Base-by-base conservation (phyloP, 129 eudicot species). In the Pseudognaphalium luteoalbum region DNA sequence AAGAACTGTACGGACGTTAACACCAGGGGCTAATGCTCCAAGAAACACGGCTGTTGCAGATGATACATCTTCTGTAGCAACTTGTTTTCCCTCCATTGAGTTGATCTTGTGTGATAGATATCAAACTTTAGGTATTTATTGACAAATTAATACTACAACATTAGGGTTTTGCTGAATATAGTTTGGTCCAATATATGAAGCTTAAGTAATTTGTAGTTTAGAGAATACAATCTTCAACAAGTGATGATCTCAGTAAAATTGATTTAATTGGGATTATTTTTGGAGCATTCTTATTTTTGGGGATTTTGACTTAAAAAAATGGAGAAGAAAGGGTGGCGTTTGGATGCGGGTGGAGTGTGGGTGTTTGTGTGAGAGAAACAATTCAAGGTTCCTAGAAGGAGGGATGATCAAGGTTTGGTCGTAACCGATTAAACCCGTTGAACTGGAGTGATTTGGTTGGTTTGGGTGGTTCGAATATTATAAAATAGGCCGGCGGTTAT, bases 21-120 rank as follows among this genome's bases (percentile, higher is more conserved):
- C 71, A 66, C 71, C 71, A 66, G 71, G 71, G 50, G 71, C 71
- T 33, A 66, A 66, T 19, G 71, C 71, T 37, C 71, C 71, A 66
- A 66, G 54, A 66, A 66, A 66, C 22, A 66, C 51, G 3, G 51
- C 71, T 37, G 52, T 37, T 66, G 71, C 71, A 19, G 71, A 66
- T 66, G 71, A 66, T 2, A 66, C 52, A n/a, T 66, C 51, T 37
- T 66, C 70, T 66, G 8, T 34, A 12, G 19, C 22, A 4, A 42
- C 16, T 66, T 66, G 71, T 35, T 66, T 66, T 19, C 21, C 51
- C 47, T 34, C 52, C 71, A 66, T 66, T 37, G 66, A 12, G 34
- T 11, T 44, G 52, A 44, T 44, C 52, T 44, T 2, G 14, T 42
- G 51, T 42, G 52, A 44, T 44, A 2, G 52, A 44, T 44, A 11